Percentiles rank a stretch among this genome's conserved stretches.
Evolutionary conservation across 2,329 filamentous ascomycete genomes (phyloP).

Genomic region (Exophiala bonariae): DNA sequence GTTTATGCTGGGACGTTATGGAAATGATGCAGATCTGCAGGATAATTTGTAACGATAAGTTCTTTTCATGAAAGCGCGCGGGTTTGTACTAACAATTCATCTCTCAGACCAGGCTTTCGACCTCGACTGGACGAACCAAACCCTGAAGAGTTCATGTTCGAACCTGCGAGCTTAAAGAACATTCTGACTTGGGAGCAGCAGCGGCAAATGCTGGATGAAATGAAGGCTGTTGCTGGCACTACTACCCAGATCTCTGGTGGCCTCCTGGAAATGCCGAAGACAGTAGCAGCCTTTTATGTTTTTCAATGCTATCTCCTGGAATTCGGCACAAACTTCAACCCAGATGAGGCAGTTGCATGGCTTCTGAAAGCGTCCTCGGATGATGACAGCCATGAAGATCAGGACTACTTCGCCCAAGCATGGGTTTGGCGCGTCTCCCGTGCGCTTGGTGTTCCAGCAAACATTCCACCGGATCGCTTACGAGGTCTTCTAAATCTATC

Average conservation of each 20-base stretch:
- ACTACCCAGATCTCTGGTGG: neutral
- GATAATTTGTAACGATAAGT: conserved; percentile 3
- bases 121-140: conserved; percentile 1
- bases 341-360: conserved; percentile 1
- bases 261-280: conserved; percentile 1
- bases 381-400: conserved; percentile 1
- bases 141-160: conserved; percentile 7
- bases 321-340: conserved; percentile 2
- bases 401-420: conserved; percentile 5
- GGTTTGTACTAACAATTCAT: neutral
- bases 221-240: conserved; percentile 1
- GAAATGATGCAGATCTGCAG: conserved; percentile 6
- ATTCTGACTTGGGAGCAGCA: conserved; percentile 7
- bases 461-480: neutral
- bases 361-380: conserved; percentile 5
- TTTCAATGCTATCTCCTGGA: conserved; percentile 6
- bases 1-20: conserved; percentile 2
- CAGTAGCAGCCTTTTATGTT: conserved; percentile 5
- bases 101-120: conserved; percentile 5
- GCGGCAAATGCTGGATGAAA: conserved; percentile 4
- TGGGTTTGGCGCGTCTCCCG: conserved; percentile 4
- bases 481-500: neutral
- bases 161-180: conserved; percentile 2
- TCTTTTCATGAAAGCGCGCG: neutral
- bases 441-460: neutral